Evolutionary conservation across 352 stramenopile genomes (phyloP), one percentile per base, ranked within the genome.

Genomic region (Thalassiosira hispida): DNA sequence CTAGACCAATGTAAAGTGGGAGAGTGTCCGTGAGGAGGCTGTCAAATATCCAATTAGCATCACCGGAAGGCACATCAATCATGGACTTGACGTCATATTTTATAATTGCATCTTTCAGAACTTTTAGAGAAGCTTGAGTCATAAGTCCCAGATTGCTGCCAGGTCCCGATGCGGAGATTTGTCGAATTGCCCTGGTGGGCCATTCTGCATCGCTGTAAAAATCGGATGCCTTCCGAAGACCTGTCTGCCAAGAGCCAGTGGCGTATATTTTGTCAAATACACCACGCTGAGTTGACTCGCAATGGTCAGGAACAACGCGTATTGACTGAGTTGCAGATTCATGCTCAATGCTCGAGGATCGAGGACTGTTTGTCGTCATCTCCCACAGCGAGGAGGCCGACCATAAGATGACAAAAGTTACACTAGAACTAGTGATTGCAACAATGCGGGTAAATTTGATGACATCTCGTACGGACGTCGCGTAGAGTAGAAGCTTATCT

Each of bases 31-130:
- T 80, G 1, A 56, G 53, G 25, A 55, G 65, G 42, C 62, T 75
- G n/a, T 80, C 72, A 40, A 80, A 66, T 16, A 79, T 68, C 71
- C 71, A 79, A 51, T 79, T 79, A 2, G 29, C 52, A 63, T 79
- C 71, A 5, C 71, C 71, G 42, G 61, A 79, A 1, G 71, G 71
- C 18, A 79, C 46, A 51, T 79, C 71, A 49, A 73, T 64, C 71
- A 79, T 79, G 12, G 61, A 74, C 11, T 12, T 64, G 3, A 79
- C 51, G 27, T 64, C 56, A 16, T 69, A 67, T 12, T 67, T 44
- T 42, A 7, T 5, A 56, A 79, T 79, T 9, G 55, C 60, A 31
- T 67, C 49, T 40, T 57, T 51, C 25, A 79, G 27, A 1, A 79
- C 38, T 33, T 60, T 2, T 0, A 79, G 25, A 31, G 71, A 79